Evolutionary conservation across 192 early-diverging fungal genomes (phyloP).

Genomic region (Oehlia diaphana): DNA sequence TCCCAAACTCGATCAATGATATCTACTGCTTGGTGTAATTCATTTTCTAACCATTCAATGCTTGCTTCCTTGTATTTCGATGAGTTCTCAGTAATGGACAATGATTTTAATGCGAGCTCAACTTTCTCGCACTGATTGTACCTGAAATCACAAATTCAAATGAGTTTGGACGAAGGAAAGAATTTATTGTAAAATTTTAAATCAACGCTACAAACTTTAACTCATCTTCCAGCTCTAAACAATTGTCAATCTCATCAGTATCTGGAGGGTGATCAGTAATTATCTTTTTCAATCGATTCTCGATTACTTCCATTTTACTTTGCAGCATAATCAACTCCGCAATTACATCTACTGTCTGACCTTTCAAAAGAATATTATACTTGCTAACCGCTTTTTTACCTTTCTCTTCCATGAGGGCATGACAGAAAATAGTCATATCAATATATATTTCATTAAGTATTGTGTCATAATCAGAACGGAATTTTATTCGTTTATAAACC

Average conservation of each 20-base stretch:
- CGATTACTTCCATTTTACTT: not conserved
- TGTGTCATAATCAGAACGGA: not conserved
- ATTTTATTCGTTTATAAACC: not conserved
- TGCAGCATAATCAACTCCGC: constrained; percentile 1
- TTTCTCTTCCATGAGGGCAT: not conserved
- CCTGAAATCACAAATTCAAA: not conserved
- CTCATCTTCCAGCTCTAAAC: not conserved
- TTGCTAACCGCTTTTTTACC: not conserved
- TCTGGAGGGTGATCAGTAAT: not conserved
- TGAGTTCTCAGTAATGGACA: not conserved
- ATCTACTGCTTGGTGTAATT: not conserved
- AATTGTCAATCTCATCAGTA: not conserved
- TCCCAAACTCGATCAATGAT: not conserved
- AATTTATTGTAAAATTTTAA: not conserved
- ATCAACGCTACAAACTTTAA: not conserved
- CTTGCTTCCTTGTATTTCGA: not conserved
- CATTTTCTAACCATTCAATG: not conserved
- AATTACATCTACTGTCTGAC: not conserved
- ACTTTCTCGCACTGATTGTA: not conserved
- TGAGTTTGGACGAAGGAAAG: not conserved
- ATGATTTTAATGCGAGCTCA: not conserved
- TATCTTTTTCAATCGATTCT: constrained; percentile 2
- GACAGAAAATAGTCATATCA: not conserved
- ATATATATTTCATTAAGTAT: not conserved
- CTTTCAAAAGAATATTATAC: constrained; percentile 28